Conservation (phyloP, 2,329 filamentous ascomycete species). For the Ophiostoma quercus region DNA sequence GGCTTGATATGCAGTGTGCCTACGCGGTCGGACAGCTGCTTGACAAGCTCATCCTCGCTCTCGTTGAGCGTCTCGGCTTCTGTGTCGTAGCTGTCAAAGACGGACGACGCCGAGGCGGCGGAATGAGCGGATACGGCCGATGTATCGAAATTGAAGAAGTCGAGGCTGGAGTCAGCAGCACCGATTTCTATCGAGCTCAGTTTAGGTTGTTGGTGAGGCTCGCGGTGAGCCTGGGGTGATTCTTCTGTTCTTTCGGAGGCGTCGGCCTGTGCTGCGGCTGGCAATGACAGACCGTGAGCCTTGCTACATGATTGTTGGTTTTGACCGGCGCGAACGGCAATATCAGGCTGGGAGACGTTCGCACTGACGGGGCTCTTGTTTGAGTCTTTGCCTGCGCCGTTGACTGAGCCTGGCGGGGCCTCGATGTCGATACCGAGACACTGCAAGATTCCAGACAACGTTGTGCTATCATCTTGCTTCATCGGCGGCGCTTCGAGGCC, state of each 20-base stretch:
- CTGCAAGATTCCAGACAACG: constrained; percentile 18
- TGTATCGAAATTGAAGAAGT: too few species aligned
- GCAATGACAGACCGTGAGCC: background rate
- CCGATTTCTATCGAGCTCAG: too few species aligned
- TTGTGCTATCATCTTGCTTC: constrained; percentile 18
- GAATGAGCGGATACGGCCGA: too few species aligned
- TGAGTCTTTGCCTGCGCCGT: too few species aligned
- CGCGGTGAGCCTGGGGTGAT: too few species aligned
- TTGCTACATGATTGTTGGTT: background rate
- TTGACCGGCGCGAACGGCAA: background rate
- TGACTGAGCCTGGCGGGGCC: background rate
- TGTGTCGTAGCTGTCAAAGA: background rate
- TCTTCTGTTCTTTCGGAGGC: background rate
- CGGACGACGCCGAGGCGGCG: too few species aligned
- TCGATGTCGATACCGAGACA: constrained; percentile 16
- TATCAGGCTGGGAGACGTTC: too few species aligned
- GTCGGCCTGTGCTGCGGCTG: background rate
- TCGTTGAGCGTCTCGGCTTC: background rate
- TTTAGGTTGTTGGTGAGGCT: too few species aligned
- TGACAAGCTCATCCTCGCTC: constrained; percentile 36
- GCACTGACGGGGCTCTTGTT: too few species aligned
- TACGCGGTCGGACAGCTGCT: constrained; percentile 41
- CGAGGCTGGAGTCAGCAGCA: too few species aligned
- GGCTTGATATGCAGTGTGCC: constrained; percentile 41
- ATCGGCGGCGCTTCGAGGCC: constrained; percentile 15